phyloP scores from a whole-genome alignment of 768 basidiomycete genomes.

The Boletus speciosus region DNA sequence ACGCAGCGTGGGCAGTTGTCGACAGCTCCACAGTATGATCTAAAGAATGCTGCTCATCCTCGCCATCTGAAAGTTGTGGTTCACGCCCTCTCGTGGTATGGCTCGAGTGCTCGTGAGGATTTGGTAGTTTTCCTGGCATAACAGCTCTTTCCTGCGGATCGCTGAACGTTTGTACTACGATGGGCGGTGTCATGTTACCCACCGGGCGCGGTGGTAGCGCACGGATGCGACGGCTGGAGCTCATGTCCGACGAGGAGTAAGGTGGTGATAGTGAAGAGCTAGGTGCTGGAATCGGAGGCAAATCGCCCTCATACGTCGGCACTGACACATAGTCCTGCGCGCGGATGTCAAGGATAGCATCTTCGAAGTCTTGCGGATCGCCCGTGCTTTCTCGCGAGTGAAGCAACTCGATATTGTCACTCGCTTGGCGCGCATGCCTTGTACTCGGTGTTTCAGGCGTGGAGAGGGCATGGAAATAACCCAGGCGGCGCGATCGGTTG shows the following conservation, averaged over 20 bases:
- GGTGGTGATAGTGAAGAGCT: constrained; percentile 7
- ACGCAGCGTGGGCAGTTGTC: constrained; percentile 25
- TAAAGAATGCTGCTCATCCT: constrained; percentile 17
- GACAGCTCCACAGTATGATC: constrained; percentile 22
- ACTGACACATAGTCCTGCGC: constrained; percentile 15
- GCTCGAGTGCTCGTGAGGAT: background rate
- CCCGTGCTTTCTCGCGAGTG: constrained; percentile 7
- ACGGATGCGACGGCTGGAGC: constrained; percentile 20
- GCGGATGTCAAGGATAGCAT: constrained; percentile 23
- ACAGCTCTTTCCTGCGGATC: background rate
- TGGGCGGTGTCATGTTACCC: background rate
- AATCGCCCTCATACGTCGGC: constrained; percentile 16
- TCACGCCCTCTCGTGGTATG: background rate
- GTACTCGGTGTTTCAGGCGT: constrained; percentile 6
- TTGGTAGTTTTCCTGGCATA: background rate
- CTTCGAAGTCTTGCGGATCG: constrained; percentile 12
- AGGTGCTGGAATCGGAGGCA: constrained; percentile 4
- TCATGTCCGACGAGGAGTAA: constrained; percentile 6
- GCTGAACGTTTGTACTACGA: background rate
- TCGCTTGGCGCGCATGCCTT: constrained; percentile 21
- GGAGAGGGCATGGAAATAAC: constrained; percentile 31
- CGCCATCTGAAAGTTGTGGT: constrained; percentile 5
- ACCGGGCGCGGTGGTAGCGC: constrained; percentile 31
- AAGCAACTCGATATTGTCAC: constrained; percentile 31
- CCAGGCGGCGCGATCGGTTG: constrained; percentile 33